These are phyloP conservation scores for Kodamaea anthophila DNA, from an alignment of 1,139 yeast genomes.

Conservation along the genomic window DNA sequence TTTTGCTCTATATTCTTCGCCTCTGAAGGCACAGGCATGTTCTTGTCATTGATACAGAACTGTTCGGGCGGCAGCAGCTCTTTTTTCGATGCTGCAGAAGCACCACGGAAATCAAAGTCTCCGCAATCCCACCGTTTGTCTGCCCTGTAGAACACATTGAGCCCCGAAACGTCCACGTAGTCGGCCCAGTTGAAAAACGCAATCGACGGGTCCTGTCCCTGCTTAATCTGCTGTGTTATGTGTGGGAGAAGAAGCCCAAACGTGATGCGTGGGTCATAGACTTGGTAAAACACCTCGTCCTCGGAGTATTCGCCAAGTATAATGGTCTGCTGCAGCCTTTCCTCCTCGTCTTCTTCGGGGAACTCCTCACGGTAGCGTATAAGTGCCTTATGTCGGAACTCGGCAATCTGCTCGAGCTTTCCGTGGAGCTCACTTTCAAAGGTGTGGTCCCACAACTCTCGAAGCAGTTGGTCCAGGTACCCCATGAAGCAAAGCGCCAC, in stretches of 20 bases:
- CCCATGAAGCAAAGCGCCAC: constrained; percentile 9
- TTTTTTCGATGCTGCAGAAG: constrained; percentile 7
- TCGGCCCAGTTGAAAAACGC: constrained; percentile 37
- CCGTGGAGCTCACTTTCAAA: too few relatives aligned
- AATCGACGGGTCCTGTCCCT: constrained; percentile 5
- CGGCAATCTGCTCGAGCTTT: too few relatives aligned
- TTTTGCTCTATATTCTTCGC: constrained; percentile 4
- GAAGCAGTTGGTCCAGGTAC: constrained; percentile 1
- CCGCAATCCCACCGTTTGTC: constrained; percentile 17
- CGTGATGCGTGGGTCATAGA: constrained; percentile 34
- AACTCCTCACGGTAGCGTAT: too few relatives aligned
- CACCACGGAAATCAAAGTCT: constrained; percentile 16
- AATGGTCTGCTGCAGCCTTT: background rate
- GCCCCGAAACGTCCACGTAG: constrained; percentile 23
- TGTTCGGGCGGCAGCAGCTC: background rate
- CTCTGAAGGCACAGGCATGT: background rate
- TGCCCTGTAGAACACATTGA: constrained; percentile 16
- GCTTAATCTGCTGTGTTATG: background rate
- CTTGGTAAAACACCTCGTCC: too few relatives aligned
- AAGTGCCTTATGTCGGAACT: too few relatives aligned
- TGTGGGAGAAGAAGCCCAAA: constrained; percentile 20
- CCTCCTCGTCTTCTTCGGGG: too few relatives aligned
- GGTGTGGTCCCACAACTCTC: background rate
- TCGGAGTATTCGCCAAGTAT: background rate
- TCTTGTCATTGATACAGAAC: constrained; percentile 21